Conservation (phyloP, 768 basidiomycete genomes). For the Agaricus subrufescens region DNA sequence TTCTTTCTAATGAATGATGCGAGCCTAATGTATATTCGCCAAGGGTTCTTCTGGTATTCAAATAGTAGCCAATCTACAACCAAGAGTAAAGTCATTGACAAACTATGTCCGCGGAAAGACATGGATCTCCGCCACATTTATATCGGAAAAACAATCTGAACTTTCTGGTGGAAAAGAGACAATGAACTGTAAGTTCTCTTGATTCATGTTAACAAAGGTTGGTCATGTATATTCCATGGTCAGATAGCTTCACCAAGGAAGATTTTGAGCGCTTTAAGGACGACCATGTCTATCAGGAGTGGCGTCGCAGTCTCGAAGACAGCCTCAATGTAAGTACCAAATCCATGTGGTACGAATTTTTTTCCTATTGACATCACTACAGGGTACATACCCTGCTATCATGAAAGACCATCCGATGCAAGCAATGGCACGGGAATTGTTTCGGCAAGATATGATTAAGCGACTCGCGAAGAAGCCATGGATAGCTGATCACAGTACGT, state of each 20-base stretch:
- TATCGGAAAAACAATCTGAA: constrained; percentile 31
- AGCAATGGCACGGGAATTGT: constrained; percentile 26
- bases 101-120: constrained; percentile 60
- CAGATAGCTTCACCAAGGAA: constrained; percentile 46
- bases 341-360: not conserved
- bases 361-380: not conserved
- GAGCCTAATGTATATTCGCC: not conserved
- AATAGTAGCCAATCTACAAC: constrained; percentile 53
- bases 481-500: constrained; percentile 52
- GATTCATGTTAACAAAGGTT: not conserved
- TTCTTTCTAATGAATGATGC: not conserved
- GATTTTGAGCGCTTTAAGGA: constrained; percentile 49
- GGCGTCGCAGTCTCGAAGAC: constrained; percentile 42
- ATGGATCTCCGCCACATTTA: constrained; percentile 48
- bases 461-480: constrained; percentile 52
- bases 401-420: constrained; percentile 35
- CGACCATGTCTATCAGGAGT: constrained; percentile 40
- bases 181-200: constrained; percentile 35
- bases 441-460: constrained; percentile 41
- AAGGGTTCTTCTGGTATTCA: constrained; percentile 64
- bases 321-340: constrained; percentile 40
- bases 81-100: constrained; percentile 40
- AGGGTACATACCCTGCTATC: constrained; percentile 39
- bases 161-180: constrained; percentile 33
- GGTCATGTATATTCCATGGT: not conserved